Conservation (phyloP, 768 basidiomycete species). For the Boletus edulis region DNA sequence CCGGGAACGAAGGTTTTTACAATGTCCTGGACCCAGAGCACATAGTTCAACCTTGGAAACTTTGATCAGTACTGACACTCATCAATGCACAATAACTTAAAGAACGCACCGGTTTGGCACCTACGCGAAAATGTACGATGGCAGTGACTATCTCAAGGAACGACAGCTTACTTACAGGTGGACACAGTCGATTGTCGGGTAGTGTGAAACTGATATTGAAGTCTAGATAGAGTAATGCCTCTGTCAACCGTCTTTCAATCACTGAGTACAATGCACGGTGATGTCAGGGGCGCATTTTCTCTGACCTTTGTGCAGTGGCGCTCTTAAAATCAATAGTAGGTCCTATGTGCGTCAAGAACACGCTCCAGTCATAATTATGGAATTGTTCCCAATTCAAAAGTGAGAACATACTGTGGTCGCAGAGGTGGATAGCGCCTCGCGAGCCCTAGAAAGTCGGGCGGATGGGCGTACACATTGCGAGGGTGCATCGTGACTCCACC, state of each 20-base stretch:
- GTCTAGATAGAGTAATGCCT: conserved; percentile 73
- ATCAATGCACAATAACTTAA: not conserved
- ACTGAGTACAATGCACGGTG: conserved; percentile 1
- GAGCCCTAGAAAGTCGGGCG: conserved; percentile 59
- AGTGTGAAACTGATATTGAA: conserved; percentile 63
- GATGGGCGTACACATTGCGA: conserved; percentile 45
- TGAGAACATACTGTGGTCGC: conserved; percentile 45
- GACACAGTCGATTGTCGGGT: conserved; percentile 76
- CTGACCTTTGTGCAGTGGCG: conserved; percentile 65
- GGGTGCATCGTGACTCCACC: conserved; percentile 37
- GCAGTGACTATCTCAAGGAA: not conserved
- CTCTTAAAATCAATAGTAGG: conserved; percentile 73
- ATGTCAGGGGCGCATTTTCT: not conserved
- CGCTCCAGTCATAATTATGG: conserved; percentile 18
- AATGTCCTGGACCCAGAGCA: conserved; percentile 82
- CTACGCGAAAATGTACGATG: conserved; percentile 33
- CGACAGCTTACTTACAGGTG: conserved; percentile 61
- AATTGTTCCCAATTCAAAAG: not conserved
- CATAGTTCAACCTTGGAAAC: conserved; percentile 70
- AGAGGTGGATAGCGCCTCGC: conserved; percentile 58
- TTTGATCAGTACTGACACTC: not conserved
- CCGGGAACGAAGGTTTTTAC: conserved; percentile 32
- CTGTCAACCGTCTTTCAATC: conserved; percentile 64
- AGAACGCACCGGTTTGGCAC: conserved; percentile 65
- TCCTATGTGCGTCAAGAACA: conserved; percentile 26